A percentile compares a stretch with the other conserved stretches of the same genome.
Evolutionary conservation across 1,139 yeast genomes (phyloP).

Genomic region (Hemisphaericaspora subhashii): DNA sequence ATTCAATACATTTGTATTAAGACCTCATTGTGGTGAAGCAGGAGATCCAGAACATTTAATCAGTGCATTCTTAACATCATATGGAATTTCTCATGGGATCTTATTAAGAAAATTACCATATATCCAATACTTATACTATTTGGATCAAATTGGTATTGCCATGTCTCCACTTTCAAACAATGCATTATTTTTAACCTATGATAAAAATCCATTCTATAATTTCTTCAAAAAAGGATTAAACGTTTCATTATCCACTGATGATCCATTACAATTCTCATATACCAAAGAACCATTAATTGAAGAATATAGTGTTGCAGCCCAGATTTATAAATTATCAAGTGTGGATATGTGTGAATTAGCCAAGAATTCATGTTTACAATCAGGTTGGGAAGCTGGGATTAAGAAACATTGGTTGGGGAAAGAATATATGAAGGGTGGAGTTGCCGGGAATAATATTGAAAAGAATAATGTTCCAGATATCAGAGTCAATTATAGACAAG

Average conservation of each 20-base stretch:
- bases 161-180: slow-evolving; percentile 98
- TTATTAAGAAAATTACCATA: slow-evolving; percentile 89
- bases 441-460: slow-evolving; percentile 81
- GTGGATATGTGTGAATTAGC: slow-evolving; percentile 98
- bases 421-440: slow-evolving; percentile 59
- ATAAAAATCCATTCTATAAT: slow-evolving; percentile 86
- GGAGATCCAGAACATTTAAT: slow-evolving; percentile 98
- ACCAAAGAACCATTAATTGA: slow-evolving; percentile 98
- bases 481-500: slow-evolving; percentile 77
- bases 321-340: slow-evolving; percentile 86
- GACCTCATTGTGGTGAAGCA: slow-evolving; percentile 99
- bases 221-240: slow-evolving; percentile 92
- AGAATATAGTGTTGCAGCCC: slow-evolving; percentile 97
- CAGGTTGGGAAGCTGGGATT: slow-evolving; percentile 85
- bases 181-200: slow-evolving; percentile 92
- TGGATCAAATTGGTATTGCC: slow-evolving; percentile 97
- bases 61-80: slow-evolving; percentile 84
- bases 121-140: slow-evolving; percentile 86
- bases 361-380: slow-evolving; percentile 76
- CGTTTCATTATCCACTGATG: slow-evolving; percentile 82
- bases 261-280: slow-evolving; percentile 82
- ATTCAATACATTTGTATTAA: slow-evolving; percentile 82
- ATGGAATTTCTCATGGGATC: slow-evolving; percentile 95
- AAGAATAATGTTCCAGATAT: slow-evolving; percentile 94
- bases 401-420: slow-evolving; percentile 94